A percentile compares a stretch with the other conserved stretches of the same genome.
phyloP scores from a whole-genome alignment of 257 asterid species.

The Dorcoceras hygrometricum region DNA sequence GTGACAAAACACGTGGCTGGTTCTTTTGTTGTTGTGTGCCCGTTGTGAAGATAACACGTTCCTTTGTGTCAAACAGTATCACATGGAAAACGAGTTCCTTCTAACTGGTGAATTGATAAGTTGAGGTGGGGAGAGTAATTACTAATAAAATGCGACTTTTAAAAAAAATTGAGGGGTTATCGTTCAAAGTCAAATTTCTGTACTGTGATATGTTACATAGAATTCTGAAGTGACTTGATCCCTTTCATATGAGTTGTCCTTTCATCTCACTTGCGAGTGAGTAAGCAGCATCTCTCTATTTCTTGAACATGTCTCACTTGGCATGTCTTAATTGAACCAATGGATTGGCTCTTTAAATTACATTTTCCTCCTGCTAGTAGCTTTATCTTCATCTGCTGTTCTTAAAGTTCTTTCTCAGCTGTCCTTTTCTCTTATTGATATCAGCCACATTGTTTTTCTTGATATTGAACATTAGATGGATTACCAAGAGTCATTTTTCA shows the following conservation, averaged over 20 bases:
- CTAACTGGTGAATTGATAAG: neutral
- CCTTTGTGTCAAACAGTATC: neutral
- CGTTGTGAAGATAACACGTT: constrained; percentile 2
- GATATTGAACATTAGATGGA: constrained; percentile 54
- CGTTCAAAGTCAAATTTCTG: neutral
- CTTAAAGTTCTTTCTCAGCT: neutral
- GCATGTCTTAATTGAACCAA: neutral
- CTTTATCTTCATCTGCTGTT: neutral
- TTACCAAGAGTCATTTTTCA: constrained; percentile 49
- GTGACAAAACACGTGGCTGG: neutral
- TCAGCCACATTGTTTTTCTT: constrained; percentile 18
- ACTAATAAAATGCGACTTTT: neutral
- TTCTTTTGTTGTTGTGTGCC: constrained; percentile 5
- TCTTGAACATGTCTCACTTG: neutral
- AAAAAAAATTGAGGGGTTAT: neutral
- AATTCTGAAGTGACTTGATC: neutral
- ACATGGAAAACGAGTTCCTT: neutral
- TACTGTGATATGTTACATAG: constrained; percentile 10
- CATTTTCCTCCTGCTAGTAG: constrained; percentile 6
- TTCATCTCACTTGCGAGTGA: neutral
- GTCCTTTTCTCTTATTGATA: neutral
- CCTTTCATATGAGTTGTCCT: neutral
- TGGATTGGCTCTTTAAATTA: constrained; percentile 5
- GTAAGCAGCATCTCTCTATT: neutral
- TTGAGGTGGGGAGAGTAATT: neutral